These are phyloP conservation scores for Penicillium digitatum DNA, from an alignment of 2,329 filamentous ascomycete genomes.

Conservation along the genomic window DNA sequence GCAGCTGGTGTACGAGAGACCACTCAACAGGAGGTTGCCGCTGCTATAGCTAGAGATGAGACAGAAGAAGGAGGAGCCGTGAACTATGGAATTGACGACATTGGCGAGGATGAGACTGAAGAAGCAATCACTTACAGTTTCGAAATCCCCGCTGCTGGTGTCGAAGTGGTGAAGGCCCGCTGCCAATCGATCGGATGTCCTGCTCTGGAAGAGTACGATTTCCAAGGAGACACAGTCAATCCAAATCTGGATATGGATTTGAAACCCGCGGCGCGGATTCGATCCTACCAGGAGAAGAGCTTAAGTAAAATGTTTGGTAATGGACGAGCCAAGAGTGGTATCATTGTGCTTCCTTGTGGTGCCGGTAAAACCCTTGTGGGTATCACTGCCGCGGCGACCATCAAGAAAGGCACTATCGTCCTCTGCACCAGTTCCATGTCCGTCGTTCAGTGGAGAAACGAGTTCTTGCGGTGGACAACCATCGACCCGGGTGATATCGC, in stretches of 20 bases:
- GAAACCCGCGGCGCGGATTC: conserved; percentile 48
- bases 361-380: conserved; percentile 96
- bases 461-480: conserved; percentile 99
- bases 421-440: conserved; percentile 98
- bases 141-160: conserved; percentile 75
- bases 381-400: conserved; percentile 96
- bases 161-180: conserved; percentile 83
- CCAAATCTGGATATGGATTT: conserved; percentile 92
- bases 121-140: conserved; percentile 88
- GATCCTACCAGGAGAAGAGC: conserved; percentile 85
- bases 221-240: conserved; percentile 84
- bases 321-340: conserved; percentile 90
- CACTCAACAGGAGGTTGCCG: conserved; percentile 34
- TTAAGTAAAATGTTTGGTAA: conserved; percentile 99
- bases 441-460: conserved; percentile 91
- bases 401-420: conserved; percentile 94
- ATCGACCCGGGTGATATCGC: conserved; percentile 91
- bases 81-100: conserved; percentile 63
- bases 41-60: conserved; percentile 41
- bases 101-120: conserved; percentile 73
- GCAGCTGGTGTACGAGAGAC: conserved; percentile 83
- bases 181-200: conserved; percentile 84
- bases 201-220: conserved; percentile 95
- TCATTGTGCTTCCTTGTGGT: conserved; percentile 94
- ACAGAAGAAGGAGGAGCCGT: conserved; percentile 59